Conservation (phyloP, 805 yeast species). For the Pichia deserticola region DNA sequence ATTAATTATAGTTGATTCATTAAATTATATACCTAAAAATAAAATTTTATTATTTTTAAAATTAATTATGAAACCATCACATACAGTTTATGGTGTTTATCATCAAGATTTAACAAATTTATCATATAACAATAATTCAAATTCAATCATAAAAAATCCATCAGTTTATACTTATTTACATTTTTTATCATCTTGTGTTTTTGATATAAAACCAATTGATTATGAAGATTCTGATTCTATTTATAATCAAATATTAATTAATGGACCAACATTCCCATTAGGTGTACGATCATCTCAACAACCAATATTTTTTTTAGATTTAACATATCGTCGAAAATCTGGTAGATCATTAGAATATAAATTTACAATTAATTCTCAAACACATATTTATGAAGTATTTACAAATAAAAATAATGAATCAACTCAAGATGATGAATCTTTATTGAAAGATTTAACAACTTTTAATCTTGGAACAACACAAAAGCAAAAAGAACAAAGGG, state of each 20-base stretch:
- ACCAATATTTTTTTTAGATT: constrained; percentile 34
- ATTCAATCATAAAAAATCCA: constrained; percentile 14
- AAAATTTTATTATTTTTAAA: constrained; percentile 34
- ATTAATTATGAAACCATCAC: constrained; percentile 33
- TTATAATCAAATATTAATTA: neutral
- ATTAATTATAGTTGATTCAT: constrained; percentile 55
- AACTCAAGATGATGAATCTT: constrained; percentile 29
- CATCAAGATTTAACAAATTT: constrained; percentile 35
- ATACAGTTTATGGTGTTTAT: constrained; percentile 39
- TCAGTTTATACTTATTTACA: constrained; percentile 30
- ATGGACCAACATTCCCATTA: constrained; percentile 7
- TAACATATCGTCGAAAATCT: constrained; percentile 72
- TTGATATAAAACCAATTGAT: constrained; percentile 48
- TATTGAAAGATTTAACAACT: constrained; percentile 73
- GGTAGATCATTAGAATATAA: constrained; percentile 64
- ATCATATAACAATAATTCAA: neutral
- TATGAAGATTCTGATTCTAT: constrained; percentile 3
- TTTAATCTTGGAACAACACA: constrained; percentile 73
- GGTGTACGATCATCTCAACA: constrained; percentile 4
- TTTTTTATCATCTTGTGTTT: constrained; percentile 69
- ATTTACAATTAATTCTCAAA: constrained; percentile 43
- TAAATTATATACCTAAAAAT: constrained; percentile 45
- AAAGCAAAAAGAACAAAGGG: constrained; percentile 70
- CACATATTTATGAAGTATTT: constrained; percentile 32
- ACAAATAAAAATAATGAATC: constrained; percentile 9